These are phyloP conservation scores for Venturiaceae sp. DNA, from an alignment of 2,329 filamentous ascomycete species.

Conservation along the genomic window DNA sequence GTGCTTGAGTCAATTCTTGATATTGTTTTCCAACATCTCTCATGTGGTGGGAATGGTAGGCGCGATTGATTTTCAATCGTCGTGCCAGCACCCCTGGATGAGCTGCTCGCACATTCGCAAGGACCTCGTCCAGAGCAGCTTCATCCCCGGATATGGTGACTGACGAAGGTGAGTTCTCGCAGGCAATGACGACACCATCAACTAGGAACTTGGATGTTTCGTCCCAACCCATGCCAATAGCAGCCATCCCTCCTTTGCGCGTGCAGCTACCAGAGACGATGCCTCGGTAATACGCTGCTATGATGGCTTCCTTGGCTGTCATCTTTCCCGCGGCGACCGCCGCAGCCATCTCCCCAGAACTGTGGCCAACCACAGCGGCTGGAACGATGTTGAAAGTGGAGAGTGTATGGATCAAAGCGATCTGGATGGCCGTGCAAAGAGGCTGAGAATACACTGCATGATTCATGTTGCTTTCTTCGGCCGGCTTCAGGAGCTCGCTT, in stretches of 20 bases:
- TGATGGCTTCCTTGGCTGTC: constrained; percentile 22
- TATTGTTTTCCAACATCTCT: constrained; percentile 14
- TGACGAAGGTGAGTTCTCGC: neutral
- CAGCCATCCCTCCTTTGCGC: neutral
- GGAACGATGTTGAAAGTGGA: constrained; percentile 13
- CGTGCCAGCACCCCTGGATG: constrained; percentile 1
- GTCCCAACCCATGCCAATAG: neutral
- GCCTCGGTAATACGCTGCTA: constrained; percentile 31
- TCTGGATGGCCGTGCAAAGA: constrained; percentile 44
- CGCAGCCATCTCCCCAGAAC: constrained; percentile 22
- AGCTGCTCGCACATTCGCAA: neutral
- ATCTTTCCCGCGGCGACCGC: constrained; percentile 18
- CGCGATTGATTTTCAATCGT: constrained; percentile 15
- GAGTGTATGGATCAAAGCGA: constrained; percentile 35
- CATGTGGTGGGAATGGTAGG: constrained; percentile 23
- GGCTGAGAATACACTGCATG: constrained; percentile 36
- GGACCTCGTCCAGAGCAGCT: constrained; percentile 5
- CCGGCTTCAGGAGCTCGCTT: neutral
- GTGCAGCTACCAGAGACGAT: neutral
- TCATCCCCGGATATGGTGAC: constrained; percentile 10
- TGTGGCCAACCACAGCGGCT: constrained; percentile 18
- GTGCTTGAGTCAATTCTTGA: neutral
- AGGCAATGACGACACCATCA: neutral
- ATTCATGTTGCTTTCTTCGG: constrained; percentile 2
- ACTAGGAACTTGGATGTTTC: neutral